Evolutionary conservation across 495 filamentous ascomycete species (phyloP), one percentile per base, ranked within the genome.

Genomic region (Penicillium ochrochloron): DNA sequence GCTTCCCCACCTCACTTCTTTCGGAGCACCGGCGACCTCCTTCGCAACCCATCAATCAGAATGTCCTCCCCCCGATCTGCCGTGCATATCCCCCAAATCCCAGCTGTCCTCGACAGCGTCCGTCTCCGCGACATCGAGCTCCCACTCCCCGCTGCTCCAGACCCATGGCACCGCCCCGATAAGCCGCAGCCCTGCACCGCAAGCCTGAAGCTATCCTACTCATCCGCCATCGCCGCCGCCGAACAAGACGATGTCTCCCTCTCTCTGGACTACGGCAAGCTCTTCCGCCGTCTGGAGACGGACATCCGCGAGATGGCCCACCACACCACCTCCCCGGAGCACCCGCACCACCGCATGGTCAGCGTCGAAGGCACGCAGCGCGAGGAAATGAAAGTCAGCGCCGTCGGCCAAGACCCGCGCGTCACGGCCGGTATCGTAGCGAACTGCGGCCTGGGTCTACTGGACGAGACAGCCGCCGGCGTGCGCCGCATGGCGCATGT

Each of bases 261-360:
- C 8, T 78, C 79, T 1, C 63, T 83, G 9, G 79, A 83, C 65
- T 83, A 83, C 67, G 79, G 80, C 41, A 82, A 82, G 66, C 75
- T 83, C 2, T 83, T 78, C 65, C 78, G 80, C 11, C 78, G 77
- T n/a, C 61, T 81, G 11, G 79, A 81, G 37, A 65, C 68, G 21
- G 78, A 78, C 27, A 68, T 81, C 39, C 71, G 69, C 57, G 63
- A 74, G 53, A 67, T 78, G 60, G 70, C 66, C 15, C 70, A 76
- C 21, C 69, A 64, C 34, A 48, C 37, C 33, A 59, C 57, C 0
- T 69, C 70, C 12, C 61, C 62, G 12, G 69, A 71, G 31, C 66
- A 64, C 14, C 68, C 67, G 12, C 68, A 69, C 12, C 68, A 75
- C 14, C 60, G 59, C 29, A 69, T 76, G 61, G 39, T 80, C 37